phyloP scores from a whole-genome alignment of 768 basidiomycete species.

The Trametes cinnabarina region DNA sequence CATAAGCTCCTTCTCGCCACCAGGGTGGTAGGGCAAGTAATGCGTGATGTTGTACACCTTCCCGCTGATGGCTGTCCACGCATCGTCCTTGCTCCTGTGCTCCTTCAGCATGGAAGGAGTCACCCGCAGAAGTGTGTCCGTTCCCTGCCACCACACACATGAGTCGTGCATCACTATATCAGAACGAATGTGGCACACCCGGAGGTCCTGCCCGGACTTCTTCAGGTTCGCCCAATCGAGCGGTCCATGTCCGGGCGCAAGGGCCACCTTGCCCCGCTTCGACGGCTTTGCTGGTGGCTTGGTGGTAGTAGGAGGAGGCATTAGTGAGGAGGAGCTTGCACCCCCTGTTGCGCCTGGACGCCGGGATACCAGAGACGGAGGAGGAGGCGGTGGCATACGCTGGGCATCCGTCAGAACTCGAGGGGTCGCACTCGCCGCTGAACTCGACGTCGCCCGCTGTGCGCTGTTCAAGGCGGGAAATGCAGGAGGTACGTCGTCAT shows the following conservation, averaged over 20 bases:
- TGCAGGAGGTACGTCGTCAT: constrained; percentile 56
- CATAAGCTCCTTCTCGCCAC: constrained; percentile 93
- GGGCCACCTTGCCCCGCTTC: constrained; percentile 74
- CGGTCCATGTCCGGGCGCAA: constrained; percentile 88
- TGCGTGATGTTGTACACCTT: constrained; percentile 97
- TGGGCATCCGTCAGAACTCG: constrained; percentile 55
- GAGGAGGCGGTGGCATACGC: constrained; percentile 45
- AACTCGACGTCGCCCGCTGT: constrained; percentile 48
- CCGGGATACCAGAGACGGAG: constrained; percentile 39
- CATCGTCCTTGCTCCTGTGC: constrained; percentile 84
- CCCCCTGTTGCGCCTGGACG: constrained; percentile 29
- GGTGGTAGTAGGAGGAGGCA: constrained; percentile 63
- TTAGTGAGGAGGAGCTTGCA: constrained; percentile 35
- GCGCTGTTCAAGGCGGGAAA: constrained; percentile 74
- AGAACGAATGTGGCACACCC: constrained; percentile 44
- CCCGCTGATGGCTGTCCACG: constrained; percentile 89
- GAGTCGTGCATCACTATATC: neutral
- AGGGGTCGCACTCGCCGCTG: constrained; percentile 36
- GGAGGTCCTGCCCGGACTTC: constrained; percentile 72
- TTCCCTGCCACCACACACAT: constrained; percentile 49
- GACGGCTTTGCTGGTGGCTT: constrained; percentile 53
- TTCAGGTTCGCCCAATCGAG: constrained; percentile 94
- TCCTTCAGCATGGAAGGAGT: constrained; percentile 73
- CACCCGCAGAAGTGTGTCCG: constrained; percentile 64
- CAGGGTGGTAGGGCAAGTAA: constrained; percentile 90